phyloP scores from a whole-genome alignment of 495 filamentous ascomycete genomes.

The Aspergillus leporis region DNA sequence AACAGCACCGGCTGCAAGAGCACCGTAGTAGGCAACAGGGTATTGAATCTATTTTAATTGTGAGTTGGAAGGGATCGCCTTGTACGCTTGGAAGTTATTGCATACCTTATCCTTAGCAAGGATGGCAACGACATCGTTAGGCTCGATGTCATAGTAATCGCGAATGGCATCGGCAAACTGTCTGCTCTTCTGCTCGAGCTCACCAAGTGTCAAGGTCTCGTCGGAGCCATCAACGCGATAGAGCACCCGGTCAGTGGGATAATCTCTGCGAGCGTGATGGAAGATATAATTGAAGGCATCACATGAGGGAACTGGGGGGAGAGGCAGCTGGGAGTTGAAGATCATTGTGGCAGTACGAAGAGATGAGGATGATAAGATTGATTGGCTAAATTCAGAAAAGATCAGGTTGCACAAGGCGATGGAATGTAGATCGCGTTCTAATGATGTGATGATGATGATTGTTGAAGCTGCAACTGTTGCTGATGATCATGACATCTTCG shows the following conservation, averaged over 20 bases:
- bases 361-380: neutral
- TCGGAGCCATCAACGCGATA: conserved; percentile 10
- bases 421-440: neutral
- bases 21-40: conserved; percentile 16
- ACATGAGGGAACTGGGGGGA: neutral
- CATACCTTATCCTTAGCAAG: conserved; percentile 12
- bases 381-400: too few relatives aligned
- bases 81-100: neutral
- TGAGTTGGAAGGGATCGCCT: neutral
- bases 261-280: conserved; percentile 10
- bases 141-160: conserved; percentile 5
- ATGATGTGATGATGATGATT: neutral
- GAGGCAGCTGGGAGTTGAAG: conserved; percentile 9
- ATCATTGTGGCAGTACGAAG: conserved; percentile 6
- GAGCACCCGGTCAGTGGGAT: conserved; percentile 10
- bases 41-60: conserved; percentile 8
- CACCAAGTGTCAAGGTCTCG: conserved; percentile 9
- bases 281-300: conserved; percentile 20
- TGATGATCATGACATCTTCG: neutral
- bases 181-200: conserved; percentile 12
- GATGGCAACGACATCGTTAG: conserved; percentile 15
- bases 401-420: neutral
- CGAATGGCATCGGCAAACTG: conserved; percentile 10
- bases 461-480: neutral
- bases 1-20: conserved; percentile 10